phyloP scores from a whole-genome alignment of 2,329 filamentous ascomycete species.

The Neonectria sp. region DNA sequence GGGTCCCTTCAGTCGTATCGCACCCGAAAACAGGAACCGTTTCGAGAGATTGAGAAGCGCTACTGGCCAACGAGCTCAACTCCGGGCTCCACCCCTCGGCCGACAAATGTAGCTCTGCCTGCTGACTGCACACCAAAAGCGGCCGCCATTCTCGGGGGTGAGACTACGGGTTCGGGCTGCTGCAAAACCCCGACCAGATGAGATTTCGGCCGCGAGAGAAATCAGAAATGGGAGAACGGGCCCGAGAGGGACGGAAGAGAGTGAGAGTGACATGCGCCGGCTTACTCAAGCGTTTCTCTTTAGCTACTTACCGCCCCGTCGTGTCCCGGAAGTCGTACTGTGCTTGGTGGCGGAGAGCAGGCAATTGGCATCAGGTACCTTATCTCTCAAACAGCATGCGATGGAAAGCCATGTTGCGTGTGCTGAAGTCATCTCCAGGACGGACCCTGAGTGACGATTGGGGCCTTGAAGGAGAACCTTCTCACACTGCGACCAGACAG shows the following conservation, averaged over 20 bases:
- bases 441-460: neutral
- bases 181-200: slow-evolving; percentile 40
- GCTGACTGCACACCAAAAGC: slow-evolving; percentile 1
- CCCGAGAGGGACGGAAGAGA: slow-evolving; percentile 1
- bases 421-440: neutral
- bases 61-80: slow-evolving; percentile 10
- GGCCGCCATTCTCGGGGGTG: slow-evolving; percentile 10
- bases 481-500: neutral
- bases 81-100: slow-evolving; percentile 31
- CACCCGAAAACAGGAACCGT: slow-evolving; percentile 42
- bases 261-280: slow-evolving; percentile 22
- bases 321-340: neutral
- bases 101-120: slow-evolving; percentile 11
- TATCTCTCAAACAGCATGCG: neutral
- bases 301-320: neutral
- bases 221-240: slow-evolving; percentile 6
- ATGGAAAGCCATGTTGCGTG: neutral
- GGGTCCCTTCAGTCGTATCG: slow-evolving; percentile 5
- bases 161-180: slow-evolving; percentile 41
- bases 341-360: neutral
- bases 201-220: neutral
- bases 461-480: neutral
- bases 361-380: neutral
- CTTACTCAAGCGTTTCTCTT: slow-evolving; percentile 1
- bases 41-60: slow-evolving; percentile 35